Percentiles rank a stretch among this genome's conserved stretches.
These are phyloP conservation scores for Nemania sp. DNA, from an alignment of 2,329 filamentous ascomycete genomes.

Conservation along the genomic window DNA sequence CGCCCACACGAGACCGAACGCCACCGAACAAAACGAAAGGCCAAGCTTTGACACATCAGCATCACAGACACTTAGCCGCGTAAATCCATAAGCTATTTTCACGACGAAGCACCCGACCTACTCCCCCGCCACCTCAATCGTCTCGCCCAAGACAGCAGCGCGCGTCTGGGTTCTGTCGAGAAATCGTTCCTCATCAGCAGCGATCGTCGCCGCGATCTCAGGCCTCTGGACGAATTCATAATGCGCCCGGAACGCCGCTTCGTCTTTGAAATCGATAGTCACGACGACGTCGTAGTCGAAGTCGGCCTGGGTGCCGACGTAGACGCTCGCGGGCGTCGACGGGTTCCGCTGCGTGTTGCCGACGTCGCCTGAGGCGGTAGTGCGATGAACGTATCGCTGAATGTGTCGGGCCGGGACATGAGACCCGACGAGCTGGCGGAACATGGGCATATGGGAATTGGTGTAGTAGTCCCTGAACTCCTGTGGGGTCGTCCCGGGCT, in stretches of 20 bases:
- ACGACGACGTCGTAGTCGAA: slow-evolving; percentile 18
- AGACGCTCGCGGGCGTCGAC: background rate
- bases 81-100: background rate
- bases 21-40: too few relatives aligned
- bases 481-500: slow-evolving; percentile 19
- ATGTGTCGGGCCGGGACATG: slow-evolving; percentile 22
- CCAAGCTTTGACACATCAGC: too few relatives aligned
- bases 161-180: slow-evolving; percentile 8
- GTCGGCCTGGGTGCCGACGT: slow-evolving; percentile 7
- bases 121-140: background rate
- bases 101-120: background rate
- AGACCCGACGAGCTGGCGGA: slow-evolving; percentile 20
- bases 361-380: background rate
- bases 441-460: slow-evolving; percentile 19
- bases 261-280: background rate
- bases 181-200: slow-evolving; percentile 13
- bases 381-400: slow-evolving; percentile 23
- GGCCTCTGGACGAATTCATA: background rate
- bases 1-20: too few relatives aligned
- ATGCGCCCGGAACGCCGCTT: background rate
- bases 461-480: slow-evolving; percentile 28
- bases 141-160: slow-evolving; percentile 4
- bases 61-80: too few relatives aligned
- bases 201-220: background rate
- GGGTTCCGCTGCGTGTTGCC: slow-evolving; percentile 4